Evolutionary conservation across 768 basidiomycete species (phyloP), one percentile per base, ranked within the genome.

Genomic region (Clitopilus passeckerianus): DNA sequence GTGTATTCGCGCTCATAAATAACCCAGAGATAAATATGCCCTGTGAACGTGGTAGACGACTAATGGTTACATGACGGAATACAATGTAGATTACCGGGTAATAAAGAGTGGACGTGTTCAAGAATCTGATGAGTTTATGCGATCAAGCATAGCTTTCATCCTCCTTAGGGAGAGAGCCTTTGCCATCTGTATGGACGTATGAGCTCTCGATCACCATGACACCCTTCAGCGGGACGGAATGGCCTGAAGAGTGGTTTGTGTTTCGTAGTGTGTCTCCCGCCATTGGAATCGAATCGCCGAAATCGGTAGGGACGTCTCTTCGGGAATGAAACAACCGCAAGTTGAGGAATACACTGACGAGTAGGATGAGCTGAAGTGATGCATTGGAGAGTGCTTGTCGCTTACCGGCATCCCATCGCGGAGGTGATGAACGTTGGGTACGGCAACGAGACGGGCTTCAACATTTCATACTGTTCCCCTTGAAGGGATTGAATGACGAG

Each of bases 401-500:
- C 37, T 41, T n/a, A 41, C 37, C 37, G 37, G 37, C 37, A 41
- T 15, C 55, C 55, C 55, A 56, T 56, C 9, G 55, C 34, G 12
- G 34, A 23, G 22, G 55, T 56, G 23, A 56, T 34, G 5, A 56
- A 23, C 16, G 55, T 56, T 12, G 55, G 34, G 34, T 33, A 56
- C 10, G 55, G 55, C 20, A 56, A 15, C 20, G 55, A 23, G 34
- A 34, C 34, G n/a, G 55, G 55, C 34, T 56, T 56, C 20, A 56
- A 12, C 55, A 56, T 33, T 12, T 30, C n/a, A 12, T 56, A 34
- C 16, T 37, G 27, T 27, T 23, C 20, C 14, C 55, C 55, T 3
- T 41, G 37, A 56, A 56, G 55, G 6, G 55, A 23, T 56, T 56
- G 55, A 34, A 56, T 56, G 30, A 23, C 34, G 1, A 56, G 55